Evolutionary conservation across 257 asterid genomes (phyloP), one percentile per base, ranked within the genome.

Genomic region (Catharanthus roseus): DNA sequence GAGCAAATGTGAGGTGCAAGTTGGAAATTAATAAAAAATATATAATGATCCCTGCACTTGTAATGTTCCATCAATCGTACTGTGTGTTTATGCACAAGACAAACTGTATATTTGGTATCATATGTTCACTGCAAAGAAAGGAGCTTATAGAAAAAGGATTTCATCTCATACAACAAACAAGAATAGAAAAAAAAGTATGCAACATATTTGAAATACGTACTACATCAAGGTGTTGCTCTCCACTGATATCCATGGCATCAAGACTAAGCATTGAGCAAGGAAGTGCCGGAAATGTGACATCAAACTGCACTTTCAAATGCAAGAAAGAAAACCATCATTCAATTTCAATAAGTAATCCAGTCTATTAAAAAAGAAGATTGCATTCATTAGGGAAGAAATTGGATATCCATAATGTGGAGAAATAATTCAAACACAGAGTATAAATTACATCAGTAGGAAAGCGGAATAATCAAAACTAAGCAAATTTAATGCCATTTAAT

Each of bases 181-280:
- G 12, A 44, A 41, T 16, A 10, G 21, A 57, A 29, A 47, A 42
- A 58, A 58, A 19, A 5, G 63, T 38, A 23, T 49, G 51, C 57
- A 69, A 65, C 69, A 63, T 47, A 71, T 58, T 16, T 61, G 33
- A 69, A 61, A 76, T 60, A 82, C 99, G 71, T 91, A 95, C 99
- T 51, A 95, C 89, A 76, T 95, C 99, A 79, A 95, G 89, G 79
- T 95, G 99, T 79, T 95, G 97, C 87, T 91, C 99, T 79, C 99
- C 97, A 73, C 99, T 88, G 64, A 95, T 91, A 86, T 95, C 99
- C 96, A 95, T 95, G 76, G 96, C 99, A 83, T 95, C 99, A 65
- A 95, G 79, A 78, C 99, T 95, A 81, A 95, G 78, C 44, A 89
- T 88, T 67, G 99, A 95, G 74, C 99, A 95, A 24, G 99, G 82